Conservation (phyloP, 2,329 filamentous ascomycete genomes). For the Metarhizium sp. region DNA sequence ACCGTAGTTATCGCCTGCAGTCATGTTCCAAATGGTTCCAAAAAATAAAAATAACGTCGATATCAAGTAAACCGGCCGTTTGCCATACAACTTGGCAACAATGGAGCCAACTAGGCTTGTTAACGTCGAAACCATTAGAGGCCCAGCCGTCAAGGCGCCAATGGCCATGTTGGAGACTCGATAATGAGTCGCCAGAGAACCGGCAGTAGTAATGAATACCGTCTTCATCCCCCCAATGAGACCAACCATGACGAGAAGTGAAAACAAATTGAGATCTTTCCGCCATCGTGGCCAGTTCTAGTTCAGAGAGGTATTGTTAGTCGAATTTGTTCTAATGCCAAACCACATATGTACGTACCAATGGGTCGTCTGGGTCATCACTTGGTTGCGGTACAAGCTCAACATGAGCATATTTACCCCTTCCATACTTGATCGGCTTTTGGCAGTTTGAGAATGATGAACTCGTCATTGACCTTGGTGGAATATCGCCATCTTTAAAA, state of each 20-base stretch:
- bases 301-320: background rate
- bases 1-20: slow-evolving; percentile 28
- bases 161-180: slow-evolving; percentile 36
- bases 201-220: slow-evolving; percentile 38
- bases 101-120: slow-evolving; percentile 33
- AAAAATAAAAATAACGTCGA: slow-evolving; percentile 36
- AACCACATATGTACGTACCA: slow-evolving; percentile 29
- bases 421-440: slow-evolving; percentile 37
- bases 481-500: background rate
- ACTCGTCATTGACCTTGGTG: slow-evolving; percentile 6
- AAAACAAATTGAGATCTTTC: slow-evolving; percentile 37
- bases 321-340: background rate
- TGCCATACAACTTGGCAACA: slow-evolving; percentile 38
- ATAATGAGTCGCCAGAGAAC: slow-evolving; percentile 31
- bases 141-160: slow-evolving; percentile 41
- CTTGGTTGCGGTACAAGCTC: slow-evolving; percentile 47
- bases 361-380: slow-evolving; percentile 42
- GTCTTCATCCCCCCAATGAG: slow-evolving; percentile 45
- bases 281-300: slow-evolving; percentile 49
- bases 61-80: slow-evolving; percentile 42
- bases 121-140: slow-evolving; percentile 39
- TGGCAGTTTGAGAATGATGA: slow-evolving; percentile 9
- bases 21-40: slow-evolving; percentile 41
- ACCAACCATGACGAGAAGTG: slow-evolving; percentile 36
- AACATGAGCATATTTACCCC: slow-evolving; percentile 29